Percentiles rank a stretch among this genome's conserved stretches.
phyloP scores from a whole-genome alignment of 306 rosid species.

The Cicer cuneatum region DNA sequence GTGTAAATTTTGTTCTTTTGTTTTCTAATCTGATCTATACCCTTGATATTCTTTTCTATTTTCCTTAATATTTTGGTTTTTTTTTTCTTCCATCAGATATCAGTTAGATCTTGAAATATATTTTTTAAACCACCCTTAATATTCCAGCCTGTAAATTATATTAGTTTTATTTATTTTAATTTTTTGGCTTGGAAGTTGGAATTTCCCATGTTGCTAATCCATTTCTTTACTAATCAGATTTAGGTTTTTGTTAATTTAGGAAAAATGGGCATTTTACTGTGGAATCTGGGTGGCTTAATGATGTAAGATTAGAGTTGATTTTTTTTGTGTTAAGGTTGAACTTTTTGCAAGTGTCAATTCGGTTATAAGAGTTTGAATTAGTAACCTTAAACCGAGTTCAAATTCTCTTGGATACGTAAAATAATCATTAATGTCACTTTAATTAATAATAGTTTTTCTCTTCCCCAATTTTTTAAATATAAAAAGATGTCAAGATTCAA shows the following conservation, averaged over 20 bases:
- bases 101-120: slow-evolving; percentile 48
- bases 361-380: no score
- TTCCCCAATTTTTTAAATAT: no score
- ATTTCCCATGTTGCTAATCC: slow-evolving; percentile 7
- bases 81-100: background rate
- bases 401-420: no score
- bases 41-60: background rate
- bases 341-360: background rate
- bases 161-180: slow-evolving; percentile 2
- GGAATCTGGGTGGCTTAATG: slow-evolving; percentile 34
- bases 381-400: no score
- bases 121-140: background rate
- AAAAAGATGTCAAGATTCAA: slow-evolving; percentile 14
- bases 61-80: no score
- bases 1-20: background rate
- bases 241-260: background rate
- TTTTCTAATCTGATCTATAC: slow-evolving; percentile 48
- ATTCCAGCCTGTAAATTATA: slow-evolving; percentile 3
- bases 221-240: slow-evolving; percentile 29
- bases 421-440: no score
- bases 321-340: background rate
- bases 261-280: slow-evolving; percentile 23
- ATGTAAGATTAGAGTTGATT: slow-evolving; percentile 31
- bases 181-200: slow-evolving; percentile 22
- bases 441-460: no score